These are phyloP conservation scores for Brassica juncea DNA, from an alignment of 345 rosid species.

Conservation along the genomic window DNA sequence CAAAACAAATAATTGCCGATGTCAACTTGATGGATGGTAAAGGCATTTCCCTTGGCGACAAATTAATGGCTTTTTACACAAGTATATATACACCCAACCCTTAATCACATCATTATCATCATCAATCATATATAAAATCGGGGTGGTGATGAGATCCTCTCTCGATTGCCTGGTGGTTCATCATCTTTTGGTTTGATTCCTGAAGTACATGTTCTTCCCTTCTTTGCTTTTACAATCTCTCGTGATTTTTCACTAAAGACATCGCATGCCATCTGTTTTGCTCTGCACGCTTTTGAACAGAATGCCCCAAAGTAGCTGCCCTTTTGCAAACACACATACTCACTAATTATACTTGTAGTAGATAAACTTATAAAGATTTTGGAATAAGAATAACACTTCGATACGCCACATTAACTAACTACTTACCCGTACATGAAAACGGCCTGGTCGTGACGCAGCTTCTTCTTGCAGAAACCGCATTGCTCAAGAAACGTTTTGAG, in stretches of 20 bases:
- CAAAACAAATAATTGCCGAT: not conserved
- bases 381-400: not conserved
- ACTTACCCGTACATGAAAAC: conserved; percentile 38
- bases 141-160: not conserved
- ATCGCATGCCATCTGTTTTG: conserved; percentile 22
- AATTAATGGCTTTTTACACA: not conserved
- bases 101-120: not conserved
- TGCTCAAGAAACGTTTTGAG: not conserved
- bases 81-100: not conserved
- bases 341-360: not conserved
- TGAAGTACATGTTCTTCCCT: not conserved
- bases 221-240: not conserved
- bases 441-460: not conserved
- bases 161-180: not conserved
- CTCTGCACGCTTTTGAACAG: conserved; percentile 16
- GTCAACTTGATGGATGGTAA: not conserved
- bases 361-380: not conserved
- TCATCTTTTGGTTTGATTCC: not conserved
- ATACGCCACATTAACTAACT: not conserved
- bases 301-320: conserved; percentile 30
- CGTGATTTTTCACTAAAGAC: not conserved
- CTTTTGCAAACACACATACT: not conserved
- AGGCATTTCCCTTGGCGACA: not conserved
- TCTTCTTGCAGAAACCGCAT: conserved; percentile 23
- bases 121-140: conserved; percentile 3